Evolutionary conservation across 108 stramenopile species (phyloP).

Genomic region (Nannochloropsis granulata): DNA sequence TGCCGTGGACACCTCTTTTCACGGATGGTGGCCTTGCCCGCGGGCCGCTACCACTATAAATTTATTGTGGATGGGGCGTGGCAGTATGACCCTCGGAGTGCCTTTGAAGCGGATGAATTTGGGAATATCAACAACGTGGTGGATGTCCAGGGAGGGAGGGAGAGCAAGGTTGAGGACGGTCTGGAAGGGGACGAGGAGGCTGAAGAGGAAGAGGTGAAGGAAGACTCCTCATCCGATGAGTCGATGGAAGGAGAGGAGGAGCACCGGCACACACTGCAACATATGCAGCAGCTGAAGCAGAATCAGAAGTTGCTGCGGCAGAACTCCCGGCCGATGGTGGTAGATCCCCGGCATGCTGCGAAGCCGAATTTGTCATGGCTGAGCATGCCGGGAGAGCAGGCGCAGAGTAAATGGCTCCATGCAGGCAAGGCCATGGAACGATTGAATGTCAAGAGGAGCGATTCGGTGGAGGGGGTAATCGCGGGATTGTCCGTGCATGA

Average conservation of each 20-base stretch:
- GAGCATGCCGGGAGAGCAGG: not conserved
- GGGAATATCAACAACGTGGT: conserved; percentile 30
- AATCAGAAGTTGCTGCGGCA: not conserved
- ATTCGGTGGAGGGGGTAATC: not conserved
- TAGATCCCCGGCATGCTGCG: not conserved
- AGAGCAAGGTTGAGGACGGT: not conserved
- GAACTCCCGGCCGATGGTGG: not conserved
- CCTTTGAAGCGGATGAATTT: conserved; percentile 2
- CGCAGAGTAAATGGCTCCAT: not conserved
- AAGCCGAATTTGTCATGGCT: not conserved
- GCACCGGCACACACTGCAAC: not conserved
- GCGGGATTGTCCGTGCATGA: not conserved
- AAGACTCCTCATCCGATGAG: not conserved
- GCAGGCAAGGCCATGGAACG: not conserved
- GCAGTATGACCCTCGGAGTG: conserved; percentile 19
- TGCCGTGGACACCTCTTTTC: conserved; percentile 7
- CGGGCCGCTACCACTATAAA: conserved; percentile 13
- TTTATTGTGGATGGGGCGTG: conserved; percentile 29
- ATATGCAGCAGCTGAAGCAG: too few relatives aligned
- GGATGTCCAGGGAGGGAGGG: not conserved
- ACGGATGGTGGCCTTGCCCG: not conserved
- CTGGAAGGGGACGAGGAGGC: not conserved
- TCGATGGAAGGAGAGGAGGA: not conserved
- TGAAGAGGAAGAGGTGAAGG: not conserved
- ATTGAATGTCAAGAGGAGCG: not conserved